These are phyloP conservation scores for Penicillium brasilianum DNA, from an alignment of 2,329 filamentous ascomycete species.

Conservation along the genomic window DNA sequence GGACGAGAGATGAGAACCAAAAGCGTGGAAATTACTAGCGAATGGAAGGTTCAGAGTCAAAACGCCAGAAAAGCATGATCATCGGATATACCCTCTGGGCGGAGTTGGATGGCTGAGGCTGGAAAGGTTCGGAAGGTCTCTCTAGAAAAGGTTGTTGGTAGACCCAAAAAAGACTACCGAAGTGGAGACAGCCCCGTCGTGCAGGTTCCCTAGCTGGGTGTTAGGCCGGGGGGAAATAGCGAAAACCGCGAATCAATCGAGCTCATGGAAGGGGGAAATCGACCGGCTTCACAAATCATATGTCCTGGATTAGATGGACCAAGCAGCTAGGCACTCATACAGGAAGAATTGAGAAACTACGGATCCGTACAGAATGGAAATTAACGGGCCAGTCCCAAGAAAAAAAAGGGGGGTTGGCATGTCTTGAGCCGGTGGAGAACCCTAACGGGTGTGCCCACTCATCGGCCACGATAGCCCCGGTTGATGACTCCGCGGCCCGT, in stretches of 20 bases:
- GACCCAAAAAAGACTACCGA: background rate
- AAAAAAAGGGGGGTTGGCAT: background rate
- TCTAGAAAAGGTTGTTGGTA: background rate
- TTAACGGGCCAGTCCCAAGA: no score
- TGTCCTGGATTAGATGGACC: background rate
- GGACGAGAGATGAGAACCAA: background rate
- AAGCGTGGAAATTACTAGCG: background rate
- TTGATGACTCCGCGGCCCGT: slow-evolving; percentile 16
- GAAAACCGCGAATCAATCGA: background rate
- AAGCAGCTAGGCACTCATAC: background rate
- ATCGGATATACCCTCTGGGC: no score
- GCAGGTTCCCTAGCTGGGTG: slow-evolving; percentile 22
- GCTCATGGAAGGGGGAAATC: background rate
- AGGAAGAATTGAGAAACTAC: background rate
- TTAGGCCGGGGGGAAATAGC: slow-evolving; percentile 6
- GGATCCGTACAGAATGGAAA: no score
- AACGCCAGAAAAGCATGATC: background rate
- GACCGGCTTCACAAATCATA: background rate
- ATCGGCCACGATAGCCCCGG: slow-evolving; percentile 11
- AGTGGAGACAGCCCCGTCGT: slow-evolving; percentile 16
- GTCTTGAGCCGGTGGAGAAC: background rate
- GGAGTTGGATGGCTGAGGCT: background rate
- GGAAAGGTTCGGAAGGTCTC: background rate
- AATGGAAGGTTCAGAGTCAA: slow-evolving; percentile 2
- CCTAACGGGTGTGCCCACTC: background rate